phyloP scores from a whole-genome alignment of 2,329 filamentous ascomycete genomes.

The Rhinocladiella mackenziei region DNA sequence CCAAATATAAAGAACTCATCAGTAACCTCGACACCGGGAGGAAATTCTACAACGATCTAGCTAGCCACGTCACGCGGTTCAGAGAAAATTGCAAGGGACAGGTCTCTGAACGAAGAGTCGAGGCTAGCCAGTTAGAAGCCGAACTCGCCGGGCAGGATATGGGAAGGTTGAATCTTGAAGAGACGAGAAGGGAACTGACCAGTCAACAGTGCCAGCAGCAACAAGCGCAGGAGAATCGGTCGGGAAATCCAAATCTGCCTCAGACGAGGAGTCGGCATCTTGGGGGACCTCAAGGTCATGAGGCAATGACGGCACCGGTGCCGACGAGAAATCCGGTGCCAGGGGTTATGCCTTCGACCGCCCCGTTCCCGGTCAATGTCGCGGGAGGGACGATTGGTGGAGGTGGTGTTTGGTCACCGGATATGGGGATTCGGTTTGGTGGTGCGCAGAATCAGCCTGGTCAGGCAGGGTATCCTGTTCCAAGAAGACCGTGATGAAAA shows the following conservation, averaged over 20 bases:
- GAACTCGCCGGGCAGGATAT: conserved; percentile 57
- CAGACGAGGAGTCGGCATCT: conserved; percentile 31
- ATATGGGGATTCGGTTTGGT: conserved; percentile 75
- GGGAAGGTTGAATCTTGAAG: conserved; percentile 52
- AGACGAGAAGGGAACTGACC: conserved; percentile 41
- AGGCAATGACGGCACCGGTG: conserved; percentile 45
- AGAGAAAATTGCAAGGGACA: conserved; percentile 75
- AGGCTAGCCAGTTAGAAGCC: conserved; percentile 75
- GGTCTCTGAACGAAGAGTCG: conserved; percentile 72
- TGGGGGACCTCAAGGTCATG: conserved; percentile 18
- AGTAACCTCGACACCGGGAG: conserved; percentile 84
- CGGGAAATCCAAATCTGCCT: not conserved
- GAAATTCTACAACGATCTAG: conserved; percentile 96
- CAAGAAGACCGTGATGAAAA: conserved; percentile 12
- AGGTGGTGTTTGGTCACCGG: conserved; percentile 69
- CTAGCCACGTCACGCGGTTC: conserved; percentile 79
- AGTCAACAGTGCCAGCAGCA: conserved; percentile 36
- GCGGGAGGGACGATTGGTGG: conserved; percentile 29
- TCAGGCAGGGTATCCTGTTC: conserved; percentile 24
- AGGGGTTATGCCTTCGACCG: conserved; percentile 45
- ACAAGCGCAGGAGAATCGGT: not conserved
- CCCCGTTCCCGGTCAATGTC: conserved; percentile 22
- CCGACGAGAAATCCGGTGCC: conserved; percentile 49
- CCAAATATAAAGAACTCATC: conserved; percentile 94
- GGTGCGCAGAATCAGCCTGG: conserved; percentile 33